Evolutionary conservation across 768 basidiomycete genomes (phyloP), one percentile per base, ranked within the genome.

Genomic region (Pleurotus giganteus): DNA sequence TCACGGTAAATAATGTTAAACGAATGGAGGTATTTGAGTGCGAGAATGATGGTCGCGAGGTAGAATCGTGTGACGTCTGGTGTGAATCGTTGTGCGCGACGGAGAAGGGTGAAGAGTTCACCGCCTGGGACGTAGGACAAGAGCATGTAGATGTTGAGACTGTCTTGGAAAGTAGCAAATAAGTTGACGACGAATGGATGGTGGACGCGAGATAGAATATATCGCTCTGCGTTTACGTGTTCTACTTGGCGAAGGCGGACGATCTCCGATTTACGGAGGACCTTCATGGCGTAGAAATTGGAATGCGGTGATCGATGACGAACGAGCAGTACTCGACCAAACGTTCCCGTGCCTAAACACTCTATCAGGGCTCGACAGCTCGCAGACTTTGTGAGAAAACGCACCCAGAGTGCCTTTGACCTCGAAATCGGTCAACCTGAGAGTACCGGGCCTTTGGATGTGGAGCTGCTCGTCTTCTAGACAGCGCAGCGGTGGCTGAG

Each of bases 1-100:
- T 98, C 96, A 41, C 96, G 92, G 72, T 98, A 98, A 64, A 98
- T 93, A 71, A 99, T 96, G 75, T 98, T 94, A 73, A 90, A 92
- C 12, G 88, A 88, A 69, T 98, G 97, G 4, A 98, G 78, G 62
- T 96, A 95, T 74, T 91, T 92, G 62, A 98, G 80, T 29, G 95
- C 97, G 56, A 98, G 84, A 64, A 97, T 85, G 68, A 98, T 96
- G 58, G 91, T 94, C 28, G 96, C 95, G 59, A 96, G 85, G 72
- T 98, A 99, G 74, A 98, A 99, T 44, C 97, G 86, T 23, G 97
- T 95, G 58, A 99, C 97, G 66, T 99, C 97, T 27, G 96, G 89
- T 3, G 92, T 92, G 74, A 99, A 98, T 56, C 90, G 84, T 60
- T 93, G 90, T 0, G 95, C 94, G 45, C 97, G 85, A 56, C 97